Conservation (phyloP, 345 rosid species). For the Salix arbutifolia region DNA sequence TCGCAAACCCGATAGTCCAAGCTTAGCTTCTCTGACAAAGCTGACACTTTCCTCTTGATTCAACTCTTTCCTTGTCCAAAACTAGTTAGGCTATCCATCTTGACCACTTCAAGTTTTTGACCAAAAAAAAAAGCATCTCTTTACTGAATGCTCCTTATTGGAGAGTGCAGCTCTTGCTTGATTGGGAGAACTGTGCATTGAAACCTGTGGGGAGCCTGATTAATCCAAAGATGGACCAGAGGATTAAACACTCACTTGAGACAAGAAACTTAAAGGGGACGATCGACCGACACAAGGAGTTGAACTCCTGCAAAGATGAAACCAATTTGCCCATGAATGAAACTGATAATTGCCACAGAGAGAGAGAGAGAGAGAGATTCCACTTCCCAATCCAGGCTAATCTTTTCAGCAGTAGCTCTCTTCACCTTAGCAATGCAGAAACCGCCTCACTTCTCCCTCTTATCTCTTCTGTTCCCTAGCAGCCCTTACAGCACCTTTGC, state of each 20-base stretch:
- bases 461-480: constrained; percentile 73
- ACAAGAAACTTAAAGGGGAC: neutral
- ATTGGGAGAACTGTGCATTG: neutral
- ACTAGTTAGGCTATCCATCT: neutral
- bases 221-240: too few species aligned
- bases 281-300: neutral
- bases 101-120: neutral
- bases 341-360: constrained; percentile 3
- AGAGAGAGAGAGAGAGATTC: neutral
- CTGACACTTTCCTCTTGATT: constrained; percentile 2
- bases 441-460: constrained; percentile 25
- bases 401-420: constrained; percentile 18
- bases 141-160: neutral
- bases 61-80: neutral
- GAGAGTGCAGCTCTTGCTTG: constrained; percentile 3
- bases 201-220: neutral
- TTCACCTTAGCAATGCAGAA: constrained; percentile 23
- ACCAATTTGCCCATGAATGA: constrained; percentile 9
- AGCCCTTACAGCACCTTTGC: constrained; percentile 61
- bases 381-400: constrained; percentile 25
- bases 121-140: neutral
- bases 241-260: neutral
- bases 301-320: neutral
- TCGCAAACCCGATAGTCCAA: constrained; percentile 23
- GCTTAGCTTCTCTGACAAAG: constrained; percentile 23